Percentiles rank a stretch among this genome's conserved stretches.
These are phyloP conservation scores for Sporothrix curviconia DNA, from an alignment of 2,329 filamentous ascomycete species.

Conservation along the genomic window DNA sequence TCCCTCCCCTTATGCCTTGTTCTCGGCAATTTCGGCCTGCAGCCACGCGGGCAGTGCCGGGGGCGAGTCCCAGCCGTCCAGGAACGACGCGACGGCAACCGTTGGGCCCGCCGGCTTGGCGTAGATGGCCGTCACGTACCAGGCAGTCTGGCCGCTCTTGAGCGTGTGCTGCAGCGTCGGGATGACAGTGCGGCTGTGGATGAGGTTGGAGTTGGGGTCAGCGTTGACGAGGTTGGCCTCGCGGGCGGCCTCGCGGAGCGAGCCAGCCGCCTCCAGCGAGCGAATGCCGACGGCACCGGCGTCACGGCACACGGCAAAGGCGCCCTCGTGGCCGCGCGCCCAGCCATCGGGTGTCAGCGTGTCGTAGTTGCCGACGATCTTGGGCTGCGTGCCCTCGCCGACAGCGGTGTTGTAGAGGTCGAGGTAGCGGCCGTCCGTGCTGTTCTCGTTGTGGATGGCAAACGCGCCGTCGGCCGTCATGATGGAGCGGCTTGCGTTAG, in stretches of 20 bases:
- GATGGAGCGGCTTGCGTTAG: slow-evolving; percentile 40
- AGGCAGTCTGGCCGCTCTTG: slow-evolving; percentile 48
- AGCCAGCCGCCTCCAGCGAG: slow-evolving; percentile 41
- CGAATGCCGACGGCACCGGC: slow-evolving; percentile 52
- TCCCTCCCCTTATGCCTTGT: background rate
- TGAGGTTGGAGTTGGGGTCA: slow-evolving; percentile 72
- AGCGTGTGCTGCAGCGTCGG: slow-evolving; percentile 62
- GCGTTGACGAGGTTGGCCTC: slow-evolving; percentile 63
- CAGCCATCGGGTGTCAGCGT: slow-evolving; percentile 44
- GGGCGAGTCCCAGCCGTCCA: slow-evolving; percentile 53
- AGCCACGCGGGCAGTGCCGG: slow-evolving; percentile 58
- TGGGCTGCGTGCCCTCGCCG: slow-evolving; percentile 47
- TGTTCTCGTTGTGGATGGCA: slow-evolving; percentile 54
- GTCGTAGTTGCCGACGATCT: slow-evolving; percentile 57
- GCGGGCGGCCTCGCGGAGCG: slow-evolving; percentile 27
- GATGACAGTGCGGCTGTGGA: slow-evolving; percentile 65
- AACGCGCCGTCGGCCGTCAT: slow-evolving; percentile 70
- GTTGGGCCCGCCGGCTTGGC: slow-evolving; percentile 55
- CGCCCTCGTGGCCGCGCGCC: slow-evolving; percentile 43
- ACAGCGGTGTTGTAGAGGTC: slow-evolving; percentile 41
- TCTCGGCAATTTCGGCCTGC: slow-evolving; percentile 38
- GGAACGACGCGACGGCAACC: slow-evolving; percentile 46
- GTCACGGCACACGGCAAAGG: slow-evolving; percentile 51
- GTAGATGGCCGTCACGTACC: slow-evolving; percentile 67
- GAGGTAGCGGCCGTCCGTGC: slow-evolving; percentile 38